A percentile compares a stretch with the other conserved stretches of the same genome.
Conservation (phyloP, 306 rosid genomes). For the Abrus precatorius region DNA sequence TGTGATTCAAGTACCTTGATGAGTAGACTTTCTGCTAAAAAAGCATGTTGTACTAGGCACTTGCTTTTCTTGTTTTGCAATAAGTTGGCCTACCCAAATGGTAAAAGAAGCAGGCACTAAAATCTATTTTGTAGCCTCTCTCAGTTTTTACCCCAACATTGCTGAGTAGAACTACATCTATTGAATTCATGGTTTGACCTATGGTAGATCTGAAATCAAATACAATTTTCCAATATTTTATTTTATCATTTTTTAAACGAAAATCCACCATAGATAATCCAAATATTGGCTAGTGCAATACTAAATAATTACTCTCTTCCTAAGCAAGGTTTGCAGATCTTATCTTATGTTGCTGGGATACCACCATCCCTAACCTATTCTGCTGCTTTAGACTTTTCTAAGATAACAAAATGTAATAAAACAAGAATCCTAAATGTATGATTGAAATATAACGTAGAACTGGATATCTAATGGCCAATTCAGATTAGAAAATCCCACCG, state of each 20-base stretch:
- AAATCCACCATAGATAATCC: background rate
- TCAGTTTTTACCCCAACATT: background rate
- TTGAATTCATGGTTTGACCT: conserved; percentile 10
- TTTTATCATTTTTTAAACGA: background rate
- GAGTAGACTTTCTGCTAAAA: conserved; percentile 15
- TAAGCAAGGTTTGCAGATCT: background rate
- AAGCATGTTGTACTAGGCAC: conserved; percentile 14
- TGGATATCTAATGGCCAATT: background rate
- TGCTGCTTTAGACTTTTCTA: background rate
- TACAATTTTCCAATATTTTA: conserved; percentile 12
- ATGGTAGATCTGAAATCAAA: conserved; percentile 31
- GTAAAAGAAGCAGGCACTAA: background rate
- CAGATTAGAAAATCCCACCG: background rate
- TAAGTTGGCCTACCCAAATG: conserved; percentile 2
- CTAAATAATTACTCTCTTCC: background rate
- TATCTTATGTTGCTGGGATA: background rate
- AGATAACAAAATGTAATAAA: too few species aligned
- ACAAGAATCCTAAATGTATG: background rate
- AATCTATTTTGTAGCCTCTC: background rate
- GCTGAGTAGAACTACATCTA: background rate
- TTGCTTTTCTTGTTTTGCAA: background rate
- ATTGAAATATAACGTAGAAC: conserved; percentile 3
- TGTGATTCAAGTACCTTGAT: conserved; percentile 34
- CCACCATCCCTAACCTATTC: conserved; percentile 21
- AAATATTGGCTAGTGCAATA: conserved; percentile 7